Base-by-base conservation (phyloP, 1,139 yeast genomes). In the Debaryomycetaceae sp. region DNA sequence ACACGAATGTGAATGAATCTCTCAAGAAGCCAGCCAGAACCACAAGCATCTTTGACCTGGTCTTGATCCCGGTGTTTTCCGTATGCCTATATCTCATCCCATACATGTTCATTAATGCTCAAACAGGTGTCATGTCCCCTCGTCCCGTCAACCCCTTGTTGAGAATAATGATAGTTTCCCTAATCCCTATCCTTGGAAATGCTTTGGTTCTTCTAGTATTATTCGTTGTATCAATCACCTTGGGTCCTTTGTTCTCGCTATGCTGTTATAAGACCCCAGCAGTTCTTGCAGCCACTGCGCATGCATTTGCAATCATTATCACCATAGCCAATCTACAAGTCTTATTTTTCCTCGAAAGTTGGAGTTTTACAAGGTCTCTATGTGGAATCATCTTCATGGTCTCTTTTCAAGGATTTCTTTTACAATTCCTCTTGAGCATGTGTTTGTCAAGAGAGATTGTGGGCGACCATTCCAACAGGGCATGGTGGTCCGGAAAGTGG, bases 401-500 rank as follows among this genome's bases (percentile, higher is more conserved):
- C 7, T 72, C 75, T 41, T 54, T 83, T 13, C 93, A 87, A 49
- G 68, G 79, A 17, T 57, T 77, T 6, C n/a, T 85, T 1, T 73
- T 79, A 22, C 56, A 53, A 33, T 50, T 75, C 1, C 50, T 78
- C 1, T 68, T 78, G 3, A 63, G 79, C 2, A 41, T 80, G 5
- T 53, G 78, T 5, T 58, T 87, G 13, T 74, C 91, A 0, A 70
- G 85, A 46, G 96, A 88, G 56, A 66, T 78, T 48, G 73, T 71
- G 38, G 78, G 75, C 47, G 83, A 79, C 48, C 65, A 66, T 35
- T 60, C 85, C 1, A 86, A 85, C 55, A 58, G 75, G 24, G 83
- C 91, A 0, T 89, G 96, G 96, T 89, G 96, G 96, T 78, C 88
- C 0, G 96, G 96, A 0, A 75, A 72, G 42, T 88, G 96, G 96